A percentile compares a stretch with the other conserved stretches of the same genome.
phyloP scores from a whole-genome alignment of 1,284 basidiomycete genomes.

The Neotropicomus parvogracilis region DNA sequence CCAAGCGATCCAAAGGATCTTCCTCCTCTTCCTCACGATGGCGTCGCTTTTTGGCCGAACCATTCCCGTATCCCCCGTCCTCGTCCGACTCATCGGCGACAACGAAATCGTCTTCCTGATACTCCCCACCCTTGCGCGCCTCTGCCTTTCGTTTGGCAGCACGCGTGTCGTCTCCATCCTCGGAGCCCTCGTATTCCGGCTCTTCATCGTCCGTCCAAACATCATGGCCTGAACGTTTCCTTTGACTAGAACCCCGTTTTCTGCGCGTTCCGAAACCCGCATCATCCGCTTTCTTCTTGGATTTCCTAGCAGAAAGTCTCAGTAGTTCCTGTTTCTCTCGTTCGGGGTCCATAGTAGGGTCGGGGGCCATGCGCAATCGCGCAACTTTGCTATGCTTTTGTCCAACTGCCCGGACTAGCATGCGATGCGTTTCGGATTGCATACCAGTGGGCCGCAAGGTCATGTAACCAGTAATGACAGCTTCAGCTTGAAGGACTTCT shows the following conservation, averaged over 20 bases:
- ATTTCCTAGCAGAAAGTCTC: conserved; percentile 60
- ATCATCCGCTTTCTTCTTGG: conserved; percentile 49
- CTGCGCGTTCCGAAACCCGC: conserved; percentile 45
- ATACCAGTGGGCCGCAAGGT: conserved; percentile 83
- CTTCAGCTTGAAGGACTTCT: conserved; percentile 81
- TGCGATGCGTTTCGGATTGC: conserved; percentile 85
- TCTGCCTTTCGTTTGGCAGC: conserved; percentile 38
- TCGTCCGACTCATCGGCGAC: conserved; percentile 74
- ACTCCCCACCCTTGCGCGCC: conserved; percentile 53
- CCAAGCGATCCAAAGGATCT: conserved; percentile 66
- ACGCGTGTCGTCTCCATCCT: conserved; percentile 46
- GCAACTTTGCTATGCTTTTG: conserved; percentile 80
- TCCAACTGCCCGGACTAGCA: conserved; percentile 82
- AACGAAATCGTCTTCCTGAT: conserved; percentile 79
- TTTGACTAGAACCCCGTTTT: conserved; percentile 47
- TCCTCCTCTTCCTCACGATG: conserved; percentile 43
- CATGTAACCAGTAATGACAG: conserved; percentile 79
- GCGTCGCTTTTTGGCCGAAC: conserved; percentile 37
- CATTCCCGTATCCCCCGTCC: conserved; percentile 44
- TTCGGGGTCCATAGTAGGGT: conserved; percentile 69
- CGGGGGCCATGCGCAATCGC: conserved; percentile 70
- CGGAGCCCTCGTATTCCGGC: conserved; percentile 50
- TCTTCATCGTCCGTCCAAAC: conserved; percentile 64
- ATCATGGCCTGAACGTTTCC: conserved; percentile 43
- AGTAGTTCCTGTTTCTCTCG: conserved; percentile 68